Percentiles rank a stretch among this genome's conserved stretches.
Evolutionary conservation across 2,329 filamentous ascomycete species (phyloP).

Genomic region (Trichoderma semiorbis): DNA sequence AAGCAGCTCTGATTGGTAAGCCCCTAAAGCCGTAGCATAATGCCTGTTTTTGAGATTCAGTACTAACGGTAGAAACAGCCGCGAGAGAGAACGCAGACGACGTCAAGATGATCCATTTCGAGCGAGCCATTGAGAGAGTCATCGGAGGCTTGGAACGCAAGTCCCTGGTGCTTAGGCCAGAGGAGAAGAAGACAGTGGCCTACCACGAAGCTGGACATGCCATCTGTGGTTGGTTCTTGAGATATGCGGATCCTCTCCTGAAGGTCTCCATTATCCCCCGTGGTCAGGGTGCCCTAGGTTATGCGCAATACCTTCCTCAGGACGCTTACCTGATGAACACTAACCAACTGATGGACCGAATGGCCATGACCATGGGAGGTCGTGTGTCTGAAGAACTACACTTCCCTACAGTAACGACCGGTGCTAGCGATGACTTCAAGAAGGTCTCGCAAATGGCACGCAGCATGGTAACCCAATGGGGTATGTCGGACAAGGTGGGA

Average conservation of each 20-base stretch:
- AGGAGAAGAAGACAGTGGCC: conserved; percentile 93
- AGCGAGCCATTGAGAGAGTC: conserved; percentile 95
- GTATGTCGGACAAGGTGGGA: conserved; percentile 93
- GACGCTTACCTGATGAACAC: conserved; percentile 96
- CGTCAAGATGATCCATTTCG: conserved; percentile 88
- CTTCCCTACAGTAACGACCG: conserved; percentile 93
- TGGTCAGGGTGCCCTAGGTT: conserved; percentile 87
- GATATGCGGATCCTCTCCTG: conserved; percentile 91
- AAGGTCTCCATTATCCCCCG: conserved; percentile 99
- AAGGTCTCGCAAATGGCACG: conserved; percentile 96
- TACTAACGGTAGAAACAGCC: conserved; percentile 49
- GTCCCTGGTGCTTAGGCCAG: conserved; percentile 85
- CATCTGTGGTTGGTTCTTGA: conserved; percentile 97
- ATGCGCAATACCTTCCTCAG: conserved; percentile 93
- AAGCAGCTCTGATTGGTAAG: conserved; percentile 89
- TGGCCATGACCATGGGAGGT: conserved; percentile 98
- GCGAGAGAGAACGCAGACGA: conserved; percentile 76
- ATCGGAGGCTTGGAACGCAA: conserved; percentile 97
- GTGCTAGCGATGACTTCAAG: conserved; percentile 95
- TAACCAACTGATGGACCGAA: conserved; percentile 95
- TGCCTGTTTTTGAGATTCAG: background rate
- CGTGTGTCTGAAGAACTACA: conserved; percentile 94
- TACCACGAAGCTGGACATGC: conserved; percentile 98
- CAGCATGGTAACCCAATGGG: conserved; percentile 98
- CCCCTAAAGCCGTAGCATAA: background rate